These are phyloP conservation scores for Camelina neglecta DNA, from an alignment of 345 rosid genomes.

Conservation along the genomic window DNA sequence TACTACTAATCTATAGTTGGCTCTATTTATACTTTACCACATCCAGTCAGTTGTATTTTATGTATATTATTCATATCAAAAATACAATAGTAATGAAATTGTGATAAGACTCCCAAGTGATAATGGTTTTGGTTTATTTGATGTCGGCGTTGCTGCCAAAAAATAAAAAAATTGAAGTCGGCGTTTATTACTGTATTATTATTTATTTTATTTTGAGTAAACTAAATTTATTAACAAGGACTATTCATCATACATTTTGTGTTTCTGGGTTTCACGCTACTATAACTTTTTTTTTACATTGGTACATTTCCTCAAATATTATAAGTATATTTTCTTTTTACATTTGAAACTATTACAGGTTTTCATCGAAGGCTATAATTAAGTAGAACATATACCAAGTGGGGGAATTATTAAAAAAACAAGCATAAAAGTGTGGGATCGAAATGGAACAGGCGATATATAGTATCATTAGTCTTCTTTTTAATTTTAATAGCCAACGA, in stretches of 20 bases:
- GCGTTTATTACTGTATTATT: no score
- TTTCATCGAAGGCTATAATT: neutral
- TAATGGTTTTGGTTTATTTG: neutral
- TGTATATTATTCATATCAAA: neutral
- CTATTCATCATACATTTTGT: neutral
- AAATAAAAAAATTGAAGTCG: no score
- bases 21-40: neutral
- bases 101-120: neutral
- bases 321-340: neutral
- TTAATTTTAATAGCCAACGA: slow-evolving; percentile 1
- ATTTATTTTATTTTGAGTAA: neutral
- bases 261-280: neutral
- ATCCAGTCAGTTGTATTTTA: neutral
- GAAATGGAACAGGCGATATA: neutral
- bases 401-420: neutral
- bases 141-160: neutral
- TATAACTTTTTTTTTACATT: neutral
- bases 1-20: slow-evolving; percentile 1
- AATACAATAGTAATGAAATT: neutral
- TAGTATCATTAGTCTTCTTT: slow-evolving; percentile 10
- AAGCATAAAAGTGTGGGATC: neutral
- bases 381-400: neutral
- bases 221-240: neutral
- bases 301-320: neutral
- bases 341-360: neutral